Conservation (phyloP, 257 asterid genomes). For the Nicotiana obtusifolia region DNA sequence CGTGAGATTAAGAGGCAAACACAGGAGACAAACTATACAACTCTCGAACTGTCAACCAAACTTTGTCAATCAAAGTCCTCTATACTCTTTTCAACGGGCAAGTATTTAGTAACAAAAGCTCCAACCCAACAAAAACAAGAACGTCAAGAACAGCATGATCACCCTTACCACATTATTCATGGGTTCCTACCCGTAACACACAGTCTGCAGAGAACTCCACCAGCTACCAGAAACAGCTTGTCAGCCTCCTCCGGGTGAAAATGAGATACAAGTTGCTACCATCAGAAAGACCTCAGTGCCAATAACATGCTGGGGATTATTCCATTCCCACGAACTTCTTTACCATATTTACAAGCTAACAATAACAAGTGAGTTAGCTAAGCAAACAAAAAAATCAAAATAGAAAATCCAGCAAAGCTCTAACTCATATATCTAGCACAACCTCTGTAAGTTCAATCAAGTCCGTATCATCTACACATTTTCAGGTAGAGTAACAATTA, state of each 20-base stretch:
- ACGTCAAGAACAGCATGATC: background rate
- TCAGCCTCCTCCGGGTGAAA: background rate
- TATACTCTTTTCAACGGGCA: background rate
- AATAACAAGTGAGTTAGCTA: background rate
- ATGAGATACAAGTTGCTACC: background rate
- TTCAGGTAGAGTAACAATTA: background rate
- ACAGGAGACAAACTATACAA: background rate
- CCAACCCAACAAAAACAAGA: too few relatives aligned
- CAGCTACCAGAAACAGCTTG: background rate
- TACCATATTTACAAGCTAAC: background rate
- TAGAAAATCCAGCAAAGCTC: background rate
- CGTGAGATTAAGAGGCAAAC: background rate
- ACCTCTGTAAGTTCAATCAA: background rate
- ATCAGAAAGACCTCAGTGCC: background rate
- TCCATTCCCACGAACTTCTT: background rate
- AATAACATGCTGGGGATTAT: background rate
- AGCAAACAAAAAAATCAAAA: background rate
- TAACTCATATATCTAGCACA: background rate
- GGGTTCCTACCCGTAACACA: background rate
- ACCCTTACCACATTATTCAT: background rate
- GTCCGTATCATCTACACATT: background rate
- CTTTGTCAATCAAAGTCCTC: background rate
- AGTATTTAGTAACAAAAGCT: background rate
- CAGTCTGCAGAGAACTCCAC: background rate
- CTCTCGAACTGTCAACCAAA: background rate